Evolutionary conservation across 192 early-diverging fungal genomes (phyloP), one percentile per base, ranked within the genome.

Genomic region (Pecoramyces ruminantium): DNA sequence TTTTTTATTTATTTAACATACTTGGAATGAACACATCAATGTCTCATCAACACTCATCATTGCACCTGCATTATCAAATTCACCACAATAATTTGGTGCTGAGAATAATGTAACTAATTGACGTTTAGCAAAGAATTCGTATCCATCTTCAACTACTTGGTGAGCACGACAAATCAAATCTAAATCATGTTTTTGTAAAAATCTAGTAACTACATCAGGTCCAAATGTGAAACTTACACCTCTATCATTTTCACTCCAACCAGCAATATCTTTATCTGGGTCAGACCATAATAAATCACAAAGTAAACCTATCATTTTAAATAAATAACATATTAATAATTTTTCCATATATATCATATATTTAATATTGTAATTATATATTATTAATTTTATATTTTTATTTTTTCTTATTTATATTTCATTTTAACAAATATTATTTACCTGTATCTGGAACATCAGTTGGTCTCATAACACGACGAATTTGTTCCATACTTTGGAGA

Each of bases 101-200:
- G 94, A 95, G 84, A 98, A 98, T 81, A 98, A 86, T 13, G 97
- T 98, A 51, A 98, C 97, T 51, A 98, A 84, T 83, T 96, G 94
- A 67, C 97, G 90, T 86, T 97, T 96, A 78, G 95, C 95, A 90
- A 98, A 98, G 85, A 98, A 98, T 85, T 98, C 97, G 83, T 98
- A 98, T 21, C 97, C 97, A 86, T 98, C 97, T 84, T 98, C 97
- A 14, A 97, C 96, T 8, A 98, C 97, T 87, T 97, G 96, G 89
- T 98, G 97, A 28, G 97, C 97, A 80, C 97, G 93, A 87, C 97
- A 98, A 84, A 98, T 96, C 83, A 98, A 87, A 86, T 98, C 97
- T 86, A 98, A 88, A 84, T 98, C 97, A 84, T 98, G 96, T 87
- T 94, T 95, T 83, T 98, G 94, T 85, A 97, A 88, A 87, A 96